Percentiles rank a stretch among this genome's conserved stretches.
Evolutionary conservation across 345 rosid species (phyloP).

Genomic region (Boechera stricta): DNA sequence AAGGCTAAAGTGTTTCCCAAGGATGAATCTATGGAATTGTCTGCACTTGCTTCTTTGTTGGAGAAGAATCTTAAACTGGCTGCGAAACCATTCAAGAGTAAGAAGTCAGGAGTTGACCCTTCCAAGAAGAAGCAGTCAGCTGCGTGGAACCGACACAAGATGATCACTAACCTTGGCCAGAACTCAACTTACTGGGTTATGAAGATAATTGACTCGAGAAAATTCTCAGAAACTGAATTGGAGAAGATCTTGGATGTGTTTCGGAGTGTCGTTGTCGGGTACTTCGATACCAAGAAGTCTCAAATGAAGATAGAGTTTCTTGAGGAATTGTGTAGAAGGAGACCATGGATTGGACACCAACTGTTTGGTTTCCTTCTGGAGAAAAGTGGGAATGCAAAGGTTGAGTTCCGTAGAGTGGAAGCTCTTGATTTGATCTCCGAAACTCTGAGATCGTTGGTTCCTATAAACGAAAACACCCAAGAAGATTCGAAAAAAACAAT

Average conservation of each 20-base stretch:
- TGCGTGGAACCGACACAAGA: slow-evolving; percentile 70
- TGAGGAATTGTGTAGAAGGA: slow-evolving; percentile 77
- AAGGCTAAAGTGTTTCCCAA: slow-evolving; percentile 80
- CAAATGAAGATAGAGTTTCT: slow-evolving; percentile 76
- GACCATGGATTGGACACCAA: slow-evolving; percentile 71
- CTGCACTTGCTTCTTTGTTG: slow-evolving; percentile 67
- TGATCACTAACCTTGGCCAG: slow-evolving; percentile 71
- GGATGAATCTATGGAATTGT: slow-evolving; percentile 56
- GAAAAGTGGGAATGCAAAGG: slow-evolving; percentile 61
- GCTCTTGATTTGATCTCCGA: slow-evolving; percentile 78
- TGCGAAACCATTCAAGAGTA: slow-evolving; percentile 88
- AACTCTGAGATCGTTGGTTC: slow-evolving; percentile 60
- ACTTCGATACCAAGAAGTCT: slow-evolving; percentile 75
- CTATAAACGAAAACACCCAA: slow-evolving; percentile 42
- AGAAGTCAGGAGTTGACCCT: slow-evolving; percentile 60
- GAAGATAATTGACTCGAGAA: slow-evolving; percentile 74
- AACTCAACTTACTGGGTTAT: slow-evolving; percentile 81
- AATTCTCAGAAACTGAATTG: slow-evolving; percentile 58
- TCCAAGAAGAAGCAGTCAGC: slow-evolving; percentile 81
- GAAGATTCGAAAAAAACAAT: slow-evolving; percentile 61
- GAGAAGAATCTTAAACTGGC: slow-evolving; percentile 83
- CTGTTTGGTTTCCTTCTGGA: slow-evolving; percentile 70
- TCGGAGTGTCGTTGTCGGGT: slow-evolving; percentile 55
- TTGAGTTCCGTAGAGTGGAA: slow-evolving; percentile 80
- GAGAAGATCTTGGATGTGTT: slow-evolving; percentile 64